Evolutionary conservation across 208 protist species (phyloP).

Genomic region (Trypanosoma mega): DNA sequence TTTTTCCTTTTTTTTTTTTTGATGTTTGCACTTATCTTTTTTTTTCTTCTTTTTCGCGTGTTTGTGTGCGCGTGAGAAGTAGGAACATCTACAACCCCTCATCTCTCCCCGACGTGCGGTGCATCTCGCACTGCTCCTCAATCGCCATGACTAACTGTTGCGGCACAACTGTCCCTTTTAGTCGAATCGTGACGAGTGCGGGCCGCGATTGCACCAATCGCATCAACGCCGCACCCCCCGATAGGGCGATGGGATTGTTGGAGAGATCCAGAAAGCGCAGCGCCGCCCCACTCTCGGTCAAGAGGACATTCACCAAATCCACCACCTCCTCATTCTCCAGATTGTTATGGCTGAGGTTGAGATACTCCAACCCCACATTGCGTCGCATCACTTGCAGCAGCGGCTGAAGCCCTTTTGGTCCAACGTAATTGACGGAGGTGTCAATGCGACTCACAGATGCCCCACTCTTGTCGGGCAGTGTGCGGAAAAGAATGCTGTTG

Average conservation of each 20-base stretch:
- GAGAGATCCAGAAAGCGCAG: conserved; percentile 46
- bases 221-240: conserved; percentile 37
- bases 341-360: conserved; percentile 49
- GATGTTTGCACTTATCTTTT: conserved; percentile 9
- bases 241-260: conserved; percentile 47
- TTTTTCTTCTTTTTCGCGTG: no score
- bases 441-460: conserved; percentile 38
- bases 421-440: conserved; percentile 57
- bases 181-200: conserved; percentile 30
- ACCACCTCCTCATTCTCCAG: conserved; percentile 48
- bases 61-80: no score
- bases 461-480: conserved; percentile 13
- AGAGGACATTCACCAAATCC: conserved; percentile 27
- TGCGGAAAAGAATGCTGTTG: conserved; percentile 29
- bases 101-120: background rate
- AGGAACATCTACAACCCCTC: no score
- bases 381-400: conserved; percentile 34
- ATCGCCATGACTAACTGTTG: conserved; percentile 21
- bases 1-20: conserved; percentile 10
- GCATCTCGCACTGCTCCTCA: conserved; percentile 28
- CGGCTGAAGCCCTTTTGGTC: conserved; percentile 43
- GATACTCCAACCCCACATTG: conserved; percentile 32
- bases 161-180: conserved; percentile 38
- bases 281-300: conserved; percentile 15
- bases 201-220: conserved; percentile 40